Base-by-base conservation (phyloP, 352 stramenopile species). In the Globisporangium canariense region DNA sequence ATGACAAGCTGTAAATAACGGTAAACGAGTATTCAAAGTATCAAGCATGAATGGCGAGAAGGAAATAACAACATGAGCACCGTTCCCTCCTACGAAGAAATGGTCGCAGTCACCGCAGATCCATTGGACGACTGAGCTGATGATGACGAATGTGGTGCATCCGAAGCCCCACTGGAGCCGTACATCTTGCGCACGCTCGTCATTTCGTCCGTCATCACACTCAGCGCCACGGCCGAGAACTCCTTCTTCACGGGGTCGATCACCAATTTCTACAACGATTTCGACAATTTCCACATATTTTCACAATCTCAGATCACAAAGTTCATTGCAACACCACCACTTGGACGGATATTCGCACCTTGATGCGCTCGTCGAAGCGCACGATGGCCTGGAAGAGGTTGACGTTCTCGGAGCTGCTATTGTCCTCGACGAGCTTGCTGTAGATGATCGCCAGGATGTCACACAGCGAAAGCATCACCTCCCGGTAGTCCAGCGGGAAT, bases 221-320 rank as follows among this genome's bases (percentile, higher is more conserved):
- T 73, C 25, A 72, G 63, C 1, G 86, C 82, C 34, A 92, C 77
- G 0, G 70, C 73, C 4, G 79, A 83, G 57, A 93, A 91, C 41
- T 95, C 84, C 55, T 93, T 93, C 62, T 90, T 91, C 10, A 92
- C 73, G 2, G 83, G 80, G 34, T 93, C 84, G 30, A 95, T 86
- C 53, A 95, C 78, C 25, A 92, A 71, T 91, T 95, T 95, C 84
- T 93, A 65, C 34, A 32, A 10, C 20, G 50, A 52, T 53, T 34
- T 7, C 41, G 13, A 46, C 41, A n/a, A 46, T 46, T 46, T 20
- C 13, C 41, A n/a, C 41, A 46, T 25, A 43, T 43, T 40, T 40
- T 40, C 34, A 40, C 34, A 40, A 40, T 40, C 5, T 40, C 34
- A 40, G 34, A 40, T 40, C 34, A 40, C 34, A 40, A 9, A 10